A percentile compares a stretch with the other conserved stretches of the same genome.
Evolutionary conservation across 2,329 filamentous ascomycete species (phyloP).

Genomic region (Stenocarpella maydis): DNA sequence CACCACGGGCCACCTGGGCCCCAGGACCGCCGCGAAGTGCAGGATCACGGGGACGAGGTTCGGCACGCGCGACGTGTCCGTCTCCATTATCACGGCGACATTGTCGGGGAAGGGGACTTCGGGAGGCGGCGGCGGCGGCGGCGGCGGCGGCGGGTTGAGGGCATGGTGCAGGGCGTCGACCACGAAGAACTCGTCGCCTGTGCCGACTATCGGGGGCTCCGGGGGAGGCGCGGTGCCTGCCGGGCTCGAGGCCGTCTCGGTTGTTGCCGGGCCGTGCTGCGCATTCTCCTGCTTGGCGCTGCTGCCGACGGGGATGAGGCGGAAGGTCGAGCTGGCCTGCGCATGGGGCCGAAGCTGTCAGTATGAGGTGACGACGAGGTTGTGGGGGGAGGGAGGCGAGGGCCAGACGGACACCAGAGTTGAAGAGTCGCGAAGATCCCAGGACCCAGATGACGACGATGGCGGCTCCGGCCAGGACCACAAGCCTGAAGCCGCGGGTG

Average conservation of each 20-base stretch:
- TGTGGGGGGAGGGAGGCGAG: not conserved
- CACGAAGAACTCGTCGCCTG: constrained; percentile 33
- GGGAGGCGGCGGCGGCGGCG: constrained; percentile 26
- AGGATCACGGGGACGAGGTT: constrained; percentile 44
- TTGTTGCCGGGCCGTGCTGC: not conserved
- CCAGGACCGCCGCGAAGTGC: constrained; percentile 47
- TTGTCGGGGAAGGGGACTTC: constrained; percentile 27
- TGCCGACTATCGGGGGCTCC: constrained; percentile 22
- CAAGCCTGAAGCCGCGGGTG: constrained; percentile 28
- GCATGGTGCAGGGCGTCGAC: constrained; percentile 30
- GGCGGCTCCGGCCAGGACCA: constrained; percentile 28
- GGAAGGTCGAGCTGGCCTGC: constrained; percentile 32
- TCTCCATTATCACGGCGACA: constrained; percentile 42
- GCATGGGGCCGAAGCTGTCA: not conserved
- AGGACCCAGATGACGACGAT: constrained; percentile 33
- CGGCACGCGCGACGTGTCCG: constrained; percentile 55
- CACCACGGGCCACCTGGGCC: constrained; percentile 53
- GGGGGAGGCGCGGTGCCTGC: not conserved
- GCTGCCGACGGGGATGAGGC: constrained; percentile 29
- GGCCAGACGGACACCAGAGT: constrained; percentile 11
- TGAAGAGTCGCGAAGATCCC: constrained; percentile 25
- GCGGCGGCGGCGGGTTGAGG: constrained; percentile 30
- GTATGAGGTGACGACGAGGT: not conserved
- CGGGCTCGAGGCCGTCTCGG: not conserved
- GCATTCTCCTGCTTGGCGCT: not conserved